These are phyloP conservation scores for Hypocrella siamensis DNA, from an alignment of 2,329 filamentous ascomycete genomes.

Conservation along the genomic window DNA sequence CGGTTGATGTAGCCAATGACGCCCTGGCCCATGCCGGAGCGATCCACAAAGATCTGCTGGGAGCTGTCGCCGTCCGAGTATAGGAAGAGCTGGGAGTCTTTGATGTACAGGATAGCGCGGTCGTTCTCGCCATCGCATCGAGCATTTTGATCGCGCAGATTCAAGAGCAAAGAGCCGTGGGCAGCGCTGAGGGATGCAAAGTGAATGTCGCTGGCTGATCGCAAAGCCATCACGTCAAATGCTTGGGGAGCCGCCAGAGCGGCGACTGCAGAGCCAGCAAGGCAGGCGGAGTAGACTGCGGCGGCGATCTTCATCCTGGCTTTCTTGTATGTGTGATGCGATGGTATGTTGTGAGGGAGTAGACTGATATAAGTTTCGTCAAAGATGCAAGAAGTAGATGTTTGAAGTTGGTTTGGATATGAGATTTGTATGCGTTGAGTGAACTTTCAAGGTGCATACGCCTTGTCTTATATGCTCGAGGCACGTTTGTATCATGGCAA, in stretches of 20 bases:
- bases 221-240: slow-evolving; percentile 35
- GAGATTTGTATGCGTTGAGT: no score
- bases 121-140: slow-evolving; percentile 27
- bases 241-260: slow-evolving; percentile 12
- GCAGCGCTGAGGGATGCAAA: slow-evolving; percentile 27
- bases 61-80: slow-evolving; percentile 21
- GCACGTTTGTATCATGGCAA: no score
- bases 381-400: no score
- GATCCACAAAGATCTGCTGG: slow-evolving; percentile 38
- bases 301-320: slow-evolving; percentile 14
- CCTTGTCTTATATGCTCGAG: no score
- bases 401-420: no score
- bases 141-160: slow-evolving; percentile 27
- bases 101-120: slow-evolving; percentile 33
- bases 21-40: slow-evolving; percentile 43
- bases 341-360: not conserved
- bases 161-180: slow-evolving; percentile 25
- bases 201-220: slow-evolving; percentile 33
- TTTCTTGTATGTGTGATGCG: not conserved
- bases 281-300: slow-evolving; percentile 10
- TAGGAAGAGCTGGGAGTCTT: slow-evolving; percentile 30
- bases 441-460: no score
- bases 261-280: slow-evolving; percentile 13
- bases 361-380: not conserved
- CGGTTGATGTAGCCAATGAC: slow-evolving; percentile 35